Conservation (phyloP, 2,329 filamentous ascomycete genomes). For the Fusarium sp. region DNA sequence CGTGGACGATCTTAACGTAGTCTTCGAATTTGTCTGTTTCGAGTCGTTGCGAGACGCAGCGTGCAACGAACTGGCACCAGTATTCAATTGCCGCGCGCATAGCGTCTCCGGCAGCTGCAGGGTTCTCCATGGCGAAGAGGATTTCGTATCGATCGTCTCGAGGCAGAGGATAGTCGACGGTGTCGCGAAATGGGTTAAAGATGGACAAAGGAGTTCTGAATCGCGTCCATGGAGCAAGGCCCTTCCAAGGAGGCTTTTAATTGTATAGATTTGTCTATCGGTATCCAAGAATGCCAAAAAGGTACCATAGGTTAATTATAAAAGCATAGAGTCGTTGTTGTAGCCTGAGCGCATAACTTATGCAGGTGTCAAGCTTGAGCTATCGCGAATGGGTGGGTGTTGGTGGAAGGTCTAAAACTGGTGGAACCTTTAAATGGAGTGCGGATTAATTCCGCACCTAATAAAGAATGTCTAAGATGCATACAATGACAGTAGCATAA, state of each 20-base stretch:
- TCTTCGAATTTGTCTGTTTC: conserved; percentile 64
- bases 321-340: background rate
- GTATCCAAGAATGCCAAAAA: background rate
- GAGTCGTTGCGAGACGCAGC: conserved; percentile 63
- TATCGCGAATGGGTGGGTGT: conserved; percentile 14
- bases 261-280: background rate
- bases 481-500: too few relatives aligned
- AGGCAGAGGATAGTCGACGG: background rate
- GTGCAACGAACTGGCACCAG: conserved; percentile 64
- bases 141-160: background rate
- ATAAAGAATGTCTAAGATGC: too few relatives aligned
- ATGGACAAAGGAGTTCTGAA: conserved; percentile 15
- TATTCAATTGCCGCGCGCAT: conserved; percentile 50
- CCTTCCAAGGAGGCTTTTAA: background rate
- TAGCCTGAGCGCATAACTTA: conserved; percentile 21
- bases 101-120: conserved; percentile 31
- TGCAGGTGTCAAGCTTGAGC: conserved; percentile 24
- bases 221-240: conserved; percentile 16
- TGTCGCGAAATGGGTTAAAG: conserved; percentile 1
- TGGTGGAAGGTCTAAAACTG: conserved; percentile 11
- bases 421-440: conserved; percentile 18
- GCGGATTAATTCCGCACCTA: conserved; percentile 29
- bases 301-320: background rate
- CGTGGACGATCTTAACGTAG: conserved; percentile 61
- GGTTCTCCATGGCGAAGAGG: conserved; percentile 45